These are phyloP conservation scores for Caryopteris hybrid DNA, from an alignment of 305 asterid genomes.

Conservation along the genomic window DNA sequence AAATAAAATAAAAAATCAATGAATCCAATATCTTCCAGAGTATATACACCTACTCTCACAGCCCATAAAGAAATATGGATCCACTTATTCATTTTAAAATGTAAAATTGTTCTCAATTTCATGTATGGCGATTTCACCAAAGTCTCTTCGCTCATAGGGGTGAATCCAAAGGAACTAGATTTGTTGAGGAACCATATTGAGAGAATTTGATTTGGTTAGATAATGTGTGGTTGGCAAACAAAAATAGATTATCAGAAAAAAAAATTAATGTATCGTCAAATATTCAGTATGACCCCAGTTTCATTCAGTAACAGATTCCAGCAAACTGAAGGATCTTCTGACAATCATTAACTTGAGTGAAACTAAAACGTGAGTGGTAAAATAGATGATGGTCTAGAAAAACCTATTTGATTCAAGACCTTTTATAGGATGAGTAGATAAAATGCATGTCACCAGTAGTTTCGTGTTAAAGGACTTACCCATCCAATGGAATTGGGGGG, in stretches of 20 bases:
- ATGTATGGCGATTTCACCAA: no score
- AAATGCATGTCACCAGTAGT: background rate
- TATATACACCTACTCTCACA: background rate
- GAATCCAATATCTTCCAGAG: conserved; percentile 1
- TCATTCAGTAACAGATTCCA: background rate
- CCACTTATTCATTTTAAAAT: background rate
- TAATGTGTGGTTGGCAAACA: background rate
- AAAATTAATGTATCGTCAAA: background rate
- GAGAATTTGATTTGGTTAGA: background rate
- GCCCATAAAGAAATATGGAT: conserved; percentile 5
- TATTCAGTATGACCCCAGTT: background rate
- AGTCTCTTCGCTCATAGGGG: no score
- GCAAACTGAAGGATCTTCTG: background rate
- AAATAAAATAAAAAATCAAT: background rate
- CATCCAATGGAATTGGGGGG: conserved; percentile 90
- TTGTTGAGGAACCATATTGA: no score
- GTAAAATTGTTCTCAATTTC: no score
- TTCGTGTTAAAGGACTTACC: conserved; percentile 54
- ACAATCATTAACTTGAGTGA: background rate
- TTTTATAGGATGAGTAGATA: background rate
- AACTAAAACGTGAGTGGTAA: background rate
- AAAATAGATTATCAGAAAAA: background rate
- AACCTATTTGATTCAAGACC: background rate
- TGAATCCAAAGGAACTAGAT: no score
- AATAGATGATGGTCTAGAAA: conserved; percentile 2